Evolutionary conservation across 805 yeast species (phyloP).

Genomic region (Kazachstania africana): DNA sequence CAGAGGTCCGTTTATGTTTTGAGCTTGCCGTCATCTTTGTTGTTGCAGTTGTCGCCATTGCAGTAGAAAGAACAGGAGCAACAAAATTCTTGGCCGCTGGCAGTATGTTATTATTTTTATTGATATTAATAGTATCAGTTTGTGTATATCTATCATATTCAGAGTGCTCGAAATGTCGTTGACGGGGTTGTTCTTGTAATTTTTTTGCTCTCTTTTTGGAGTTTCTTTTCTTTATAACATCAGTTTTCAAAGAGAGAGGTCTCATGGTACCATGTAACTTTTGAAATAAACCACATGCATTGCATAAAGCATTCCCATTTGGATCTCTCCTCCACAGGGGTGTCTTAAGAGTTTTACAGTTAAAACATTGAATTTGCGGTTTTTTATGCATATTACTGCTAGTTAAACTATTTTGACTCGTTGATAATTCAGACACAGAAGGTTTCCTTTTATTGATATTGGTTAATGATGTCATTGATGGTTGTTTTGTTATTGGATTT

Average conservation of each 20-base stretch:
- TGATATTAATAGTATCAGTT: background rate
- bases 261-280: slow-evolving; percentile 93
- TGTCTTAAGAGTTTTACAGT: slow-evolving; percentile 85
- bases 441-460: slow-evolving; percentile 16
- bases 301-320: slow-evolving; percentile 85
- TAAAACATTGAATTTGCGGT: slow-evolving; percentile 49
- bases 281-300: slow-evolving; percentile 89
- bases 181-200: slow-evolving; percentile 6
- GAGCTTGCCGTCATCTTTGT: slow-evolving; percentile 2
- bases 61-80: slow-evolving; percentile 5
- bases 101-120: background rate
- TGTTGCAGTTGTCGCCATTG: slow-evolving; percentile 7
- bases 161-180: slow-evolving; percentile 3
- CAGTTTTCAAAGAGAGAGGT: slow-evolving; percentile 83
- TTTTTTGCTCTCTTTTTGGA: slow-evolving; percentile 45
- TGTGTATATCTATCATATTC: slow-evolving; percentile 1
- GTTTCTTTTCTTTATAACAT: slow-evolving; percentile 75
- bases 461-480: slow-evolving; percentile 20
- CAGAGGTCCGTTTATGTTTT: background rate
- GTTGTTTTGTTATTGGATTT: slow-evolving; percentile 14
- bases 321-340: slow-evolving; percentile 94
- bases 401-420: slow-evolving; percentile 3
- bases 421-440: slow-evolving; percentile 12
- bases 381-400: slow-evolving; percentile 9
- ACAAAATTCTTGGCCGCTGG: slow-evolving; percentile 3